Conservation (phyloP, 2,329 filamentous ascomycete genomes). For the Calonectria montana region DNA sequence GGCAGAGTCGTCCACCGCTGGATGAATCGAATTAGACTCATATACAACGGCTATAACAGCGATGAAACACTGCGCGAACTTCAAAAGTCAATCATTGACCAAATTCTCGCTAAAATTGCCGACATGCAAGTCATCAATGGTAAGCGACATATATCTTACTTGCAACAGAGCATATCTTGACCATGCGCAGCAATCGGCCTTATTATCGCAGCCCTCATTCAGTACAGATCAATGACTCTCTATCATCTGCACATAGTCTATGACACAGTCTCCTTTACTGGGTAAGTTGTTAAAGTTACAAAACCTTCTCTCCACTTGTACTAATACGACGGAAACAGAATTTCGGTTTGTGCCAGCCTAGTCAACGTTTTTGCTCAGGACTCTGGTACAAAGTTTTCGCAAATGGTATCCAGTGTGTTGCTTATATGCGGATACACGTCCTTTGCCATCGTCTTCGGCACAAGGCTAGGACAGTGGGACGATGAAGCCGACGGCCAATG, state of each 20-base stretch:
- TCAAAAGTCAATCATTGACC: neutral
- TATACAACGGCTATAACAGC: neutral
- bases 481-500: neutral
- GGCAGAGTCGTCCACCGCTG: neutral
- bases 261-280: neutral
- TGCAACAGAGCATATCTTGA: neutral
- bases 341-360: neutral
- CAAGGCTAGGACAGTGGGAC: neutral
- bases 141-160: neutral
- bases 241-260: neutral
- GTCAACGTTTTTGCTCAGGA: slow-evolving; percentile 1
- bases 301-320: neutral
- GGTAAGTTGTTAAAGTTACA: neutral
- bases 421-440: neutral
- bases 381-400: neutral
- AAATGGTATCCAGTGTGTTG: neutral
- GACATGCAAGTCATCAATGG: slow-evolving; percentile 1
- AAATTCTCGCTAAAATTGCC: neutral
- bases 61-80: neutral
- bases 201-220: neutral
- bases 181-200: neutral
- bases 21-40: neutral
- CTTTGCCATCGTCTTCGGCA: neutral
- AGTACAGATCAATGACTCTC: neutral
- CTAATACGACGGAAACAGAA: neutral